A percentile compares a stretch with the other conserved stretches of the same genome.
Evolutionary conservation across 257 asterid species (phyloP).

Genomic region (Paulownia fortunei): DNA sequence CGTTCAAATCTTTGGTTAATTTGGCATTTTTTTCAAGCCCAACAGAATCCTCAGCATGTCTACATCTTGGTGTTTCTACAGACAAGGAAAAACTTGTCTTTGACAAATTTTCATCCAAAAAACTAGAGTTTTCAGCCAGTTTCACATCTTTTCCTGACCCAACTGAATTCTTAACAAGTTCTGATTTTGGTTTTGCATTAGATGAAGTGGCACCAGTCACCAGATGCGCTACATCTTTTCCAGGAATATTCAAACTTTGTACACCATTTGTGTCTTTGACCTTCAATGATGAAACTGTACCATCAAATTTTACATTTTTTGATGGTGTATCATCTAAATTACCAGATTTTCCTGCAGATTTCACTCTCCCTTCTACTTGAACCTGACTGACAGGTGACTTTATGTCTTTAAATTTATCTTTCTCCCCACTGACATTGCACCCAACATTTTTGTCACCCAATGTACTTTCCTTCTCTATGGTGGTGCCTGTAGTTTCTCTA

Average conservation of each 20-base stretch:
- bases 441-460: slow-evolving; percentile 33
- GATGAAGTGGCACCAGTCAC: slow-evolving; percentile 29
- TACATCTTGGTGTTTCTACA: slow-evolving; percentile 10
- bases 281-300: slow-evolving; percentile 27
- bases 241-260: slow-evolving; percentile 25
- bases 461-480: slow-evolving; percentile 24
- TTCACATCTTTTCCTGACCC: slow-evolving; percentile 36
- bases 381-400: slow-evolving; percentile 25
- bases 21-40: slow-evolving; percentile 14
- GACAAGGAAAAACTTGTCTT: background rate
- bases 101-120: slow-evolving; percentile 27
- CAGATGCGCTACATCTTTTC: slow-evolving; percentile 26
- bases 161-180: slow-evolving; percentile 30
- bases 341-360: slow-evolving; percentile 38
- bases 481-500: slow-evolving; percentile 19
- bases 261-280: slow-evolving; percentile 33
- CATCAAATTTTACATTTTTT: slow-evolving; percentile 46
- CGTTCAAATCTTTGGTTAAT: slow-evolving; percentile 11
- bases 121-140: slow-evolving; percentile 26
- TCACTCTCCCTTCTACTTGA: slow-evolving; percentile 40
- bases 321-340: slow-evolving; percentile 41
- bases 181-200: slow-evolving; percentile 33
- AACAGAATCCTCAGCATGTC: slow-evolving; percentile 27
- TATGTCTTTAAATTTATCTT: slow-evolving; percentile 28
- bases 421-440: slow-evolving; percentile 18